Conservation (phyloP, 768 basidiomycete genomes). For the Leccinum disarticulatum region DNA sequence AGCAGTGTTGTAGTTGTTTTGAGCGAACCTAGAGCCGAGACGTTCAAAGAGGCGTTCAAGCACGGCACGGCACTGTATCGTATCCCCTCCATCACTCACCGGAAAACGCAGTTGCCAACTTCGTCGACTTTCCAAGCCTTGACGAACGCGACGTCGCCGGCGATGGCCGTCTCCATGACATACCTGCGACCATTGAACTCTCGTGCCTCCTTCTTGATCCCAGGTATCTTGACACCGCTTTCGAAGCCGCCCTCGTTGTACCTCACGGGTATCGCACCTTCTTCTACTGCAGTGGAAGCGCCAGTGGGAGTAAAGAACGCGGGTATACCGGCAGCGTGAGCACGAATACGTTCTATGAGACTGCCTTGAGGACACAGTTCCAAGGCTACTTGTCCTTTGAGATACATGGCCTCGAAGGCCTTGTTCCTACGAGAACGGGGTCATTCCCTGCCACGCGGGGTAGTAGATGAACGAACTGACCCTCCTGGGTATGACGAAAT, state of each 20-base stretch:
- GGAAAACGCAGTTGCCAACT: conserved; percentile 87
- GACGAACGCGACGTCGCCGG: conserved; percentile 82
- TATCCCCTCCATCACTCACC: conserved; percentile 41
- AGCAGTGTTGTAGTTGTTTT: conserved; percentile 82
- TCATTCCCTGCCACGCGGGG: not conserved
- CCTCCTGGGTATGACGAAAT: conserved; percentile 90
- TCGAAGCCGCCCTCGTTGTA: conserved; percentile 76
- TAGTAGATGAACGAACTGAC: conserved; percentile 35
- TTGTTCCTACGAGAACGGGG: conserved; percentile 61
- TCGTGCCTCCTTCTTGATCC: conserved; percentile 72
- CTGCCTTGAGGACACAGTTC: conserved; percentile 94
- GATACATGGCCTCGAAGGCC: conserved; percentile 78
- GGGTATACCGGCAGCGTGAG: conserved; percentile 88
- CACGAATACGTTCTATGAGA: conserved; percentile 82
- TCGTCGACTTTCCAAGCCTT: conserved; percentile 93
- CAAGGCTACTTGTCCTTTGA: conserved; percentile 76
- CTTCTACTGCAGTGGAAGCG: conserved; percentile 78
- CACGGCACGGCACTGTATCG: not conserved
- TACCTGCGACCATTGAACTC: conserved; percentile 80
- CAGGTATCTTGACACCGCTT: conserved; percentile 67
- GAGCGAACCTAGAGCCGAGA: conserved; percentile 58
- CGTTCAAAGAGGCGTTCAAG: not conserved
- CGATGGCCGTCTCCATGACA: conserved; percentile 77
- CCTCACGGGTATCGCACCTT: conserved; percentile 74
- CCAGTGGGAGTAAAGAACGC: conserved; percentile 95